Percentiles rank a stretch among this genome's conserved stretches.
Evolutionary conservation across 176 grass and related monocot genomes (phyloP).

Genomic region (Eleusine indica): DNA sequence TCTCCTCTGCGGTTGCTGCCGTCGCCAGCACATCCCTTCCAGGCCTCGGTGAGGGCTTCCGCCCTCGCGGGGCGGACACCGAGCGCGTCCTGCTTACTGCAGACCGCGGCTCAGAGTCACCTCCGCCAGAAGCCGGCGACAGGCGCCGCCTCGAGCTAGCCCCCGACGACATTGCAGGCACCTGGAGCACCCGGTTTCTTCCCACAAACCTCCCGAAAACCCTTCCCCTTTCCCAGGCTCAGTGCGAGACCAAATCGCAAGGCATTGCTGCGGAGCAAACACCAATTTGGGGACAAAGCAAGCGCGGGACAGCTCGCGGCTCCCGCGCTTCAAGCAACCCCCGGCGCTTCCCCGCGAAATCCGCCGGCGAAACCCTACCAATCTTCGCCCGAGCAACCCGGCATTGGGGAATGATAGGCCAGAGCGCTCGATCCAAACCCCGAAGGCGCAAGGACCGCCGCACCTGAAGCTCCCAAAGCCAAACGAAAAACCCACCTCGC

Average conservation of each 20-base stretch:
- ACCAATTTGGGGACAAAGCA: not conserved
- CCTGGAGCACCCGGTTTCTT: not conserved
- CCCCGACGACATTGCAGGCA: slow-evolving; percentile 52
- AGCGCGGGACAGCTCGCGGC: not conserved
- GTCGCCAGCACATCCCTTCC: slow-evolving; percentile 26
- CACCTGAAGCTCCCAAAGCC: not conserved
- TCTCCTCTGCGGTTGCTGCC: slow-evolving; percentile 25
- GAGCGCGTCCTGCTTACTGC: slow-evolving; percentile 48
- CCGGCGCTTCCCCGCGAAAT: slow-evolving; percentile 25
- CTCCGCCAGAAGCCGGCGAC: slow-evolving; percentile 42
- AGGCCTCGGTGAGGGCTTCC: slow-evolving; percentile 57
- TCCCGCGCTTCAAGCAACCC: slow-evolving; percentile 17
- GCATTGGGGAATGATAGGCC: slow-evolving; percentile 35
- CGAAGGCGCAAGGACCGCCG: not conserved
- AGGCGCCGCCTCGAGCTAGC: slow-evolving; percentile 45
- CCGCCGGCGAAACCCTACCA: slow-evolving; percentile 47
- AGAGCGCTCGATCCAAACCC: slow-evolving; percentile 40
- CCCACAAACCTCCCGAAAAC: slow-evolving; percentile 15
- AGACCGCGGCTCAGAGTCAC: slow-evolving; percentile 50
- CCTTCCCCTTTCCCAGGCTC: not conserved
- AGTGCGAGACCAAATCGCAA: slow-evolving; percentile 40
- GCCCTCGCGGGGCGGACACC: slow-evolving; percentile 52
- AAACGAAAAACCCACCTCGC: not conserved
- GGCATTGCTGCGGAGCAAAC: slow-evolving; percentile 18
- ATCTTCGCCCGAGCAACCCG: not conserved